Percentiles rank a stretch among this genome's conserved stretches.
These are phyloP conservation scores for Lepiota subincarnata DNA, from an alignment of 768 basidiomycete species.

Conservation along the genomic window DNA sequence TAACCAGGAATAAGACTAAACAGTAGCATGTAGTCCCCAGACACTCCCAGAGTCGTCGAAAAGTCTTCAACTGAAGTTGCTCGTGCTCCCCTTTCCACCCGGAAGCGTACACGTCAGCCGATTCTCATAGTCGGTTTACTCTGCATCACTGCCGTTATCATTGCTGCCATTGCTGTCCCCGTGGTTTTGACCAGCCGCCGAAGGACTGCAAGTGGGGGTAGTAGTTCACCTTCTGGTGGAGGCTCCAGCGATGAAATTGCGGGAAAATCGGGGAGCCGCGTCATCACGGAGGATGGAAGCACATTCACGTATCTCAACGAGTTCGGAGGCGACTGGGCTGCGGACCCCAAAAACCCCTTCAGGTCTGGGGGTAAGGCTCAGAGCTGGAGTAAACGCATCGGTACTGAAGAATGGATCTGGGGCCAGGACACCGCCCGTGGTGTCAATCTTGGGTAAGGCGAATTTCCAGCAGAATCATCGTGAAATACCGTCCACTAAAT, in stretches of 20 bases:
- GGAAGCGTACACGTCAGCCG: not conserved
- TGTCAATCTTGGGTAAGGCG: constrained; percentile 53
- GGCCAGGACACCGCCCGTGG: constrained; percentile 55
- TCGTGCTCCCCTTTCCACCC: not conserved
- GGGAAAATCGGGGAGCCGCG: constrained; percentile 62
- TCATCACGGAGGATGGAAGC: constrained; percentile 71
- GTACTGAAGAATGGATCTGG: constrained; percentile 70
- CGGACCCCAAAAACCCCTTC: constrained; percentile 68
- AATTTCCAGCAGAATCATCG: not conserved
- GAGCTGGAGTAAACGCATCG: constrained; percentile 72
- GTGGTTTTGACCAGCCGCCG: constrained; percentile 22
- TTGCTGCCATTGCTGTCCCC: constrained; percentile 41
- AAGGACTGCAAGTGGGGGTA: constrained; percentile 5
- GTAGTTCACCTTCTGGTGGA: constrained; percentile 10
- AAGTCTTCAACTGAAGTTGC: not conserved
- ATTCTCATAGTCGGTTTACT: constrained; percentile 23
- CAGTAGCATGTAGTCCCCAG: not conserved
- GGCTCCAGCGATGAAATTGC: constrained; percentile 25
- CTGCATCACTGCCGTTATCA: constrained; percentile 34
- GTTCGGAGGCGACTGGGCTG: constrained; percentile 82
- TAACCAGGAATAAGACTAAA: not conserved
- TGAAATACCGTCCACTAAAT: too few species aligned
- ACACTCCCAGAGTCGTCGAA: not conserved
- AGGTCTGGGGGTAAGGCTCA: constrained; percentile 71
- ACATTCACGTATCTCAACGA: constrained; percentile 75